A percentile compares a stretch with the other conserved stretches of the same genome.
phyloP scores from a whole-genome alignment of 306 rosid species.

The Vigna unguiculata region DNA sequence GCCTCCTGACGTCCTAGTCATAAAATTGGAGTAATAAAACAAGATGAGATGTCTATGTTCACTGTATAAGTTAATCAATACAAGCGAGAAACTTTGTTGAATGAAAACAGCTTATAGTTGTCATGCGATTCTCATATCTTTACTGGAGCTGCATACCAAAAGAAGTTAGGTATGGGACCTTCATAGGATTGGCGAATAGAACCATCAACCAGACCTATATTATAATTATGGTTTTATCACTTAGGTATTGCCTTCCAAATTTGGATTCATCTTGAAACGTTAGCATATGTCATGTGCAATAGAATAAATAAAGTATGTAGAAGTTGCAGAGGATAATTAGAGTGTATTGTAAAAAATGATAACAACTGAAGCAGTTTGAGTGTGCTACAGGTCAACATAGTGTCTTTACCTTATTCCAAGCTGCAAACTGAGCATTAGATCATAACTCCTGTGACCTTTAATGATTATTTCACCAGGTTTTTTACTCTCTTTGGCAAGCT shows the following conservation, averaged over 20 bases:
- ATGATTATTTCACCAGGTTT: slow-evolving; percentile 91
- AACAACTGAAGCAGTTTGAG: slow-evolving; percentile 13
- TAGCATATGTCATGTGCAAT: slow-evolving; percentile 24
- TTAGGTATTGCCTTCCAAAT: slow-evolving; percentile 4
- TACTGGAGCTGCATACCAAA: slow-evolving; percentile 14
- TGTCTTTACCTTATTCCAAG: slow-evolving; percentile 86
- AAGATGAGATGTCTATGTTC: not conserved
- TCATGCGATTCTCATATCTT: slow-evolving; percentile 12
- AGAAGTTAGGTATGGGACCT: slow-evolving; percentile 21
- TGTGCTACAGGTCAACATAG: slow-evolving; percentile 30
- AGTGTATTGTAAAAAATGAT: slow-evolving; percentile 35
- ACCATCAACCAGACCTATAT: slow-evolving; percentile 18
- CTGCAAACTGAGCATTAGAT: slow-evolving; percentile 92
- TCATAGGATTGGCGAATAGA: slow-evolving; percentile 24
- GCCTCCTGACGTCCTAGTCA: slow-evolving; percentile 5
- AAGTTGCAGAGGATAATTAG: slow-evolving; percentile 7
- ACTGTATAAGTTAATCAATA: no score
- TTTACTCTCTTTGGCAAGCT: slow-evolving; percentile 71
- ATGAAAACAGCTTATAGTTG: slow-evolving; percentile 24
- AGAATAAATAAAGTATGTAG: slow-evolving; percentile 14
- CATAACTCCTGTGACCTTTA: slow-evolving; percentile 94
- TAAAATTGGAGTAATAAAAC: slow-evolving; percentile 20
- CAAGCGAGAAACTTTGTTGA: not conserved
- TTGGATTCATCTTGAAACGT: slow-evolving; percentile 10
- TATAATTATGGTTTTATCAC: slow-evolving; percentile 21